Percentiles rank a stretch among this genome's conserved stretches.
These are phyloP conservation scores for Microcos paniculata DNA, from an alignment of 345 rosid species.

Conservation along the genomic window DNA sequence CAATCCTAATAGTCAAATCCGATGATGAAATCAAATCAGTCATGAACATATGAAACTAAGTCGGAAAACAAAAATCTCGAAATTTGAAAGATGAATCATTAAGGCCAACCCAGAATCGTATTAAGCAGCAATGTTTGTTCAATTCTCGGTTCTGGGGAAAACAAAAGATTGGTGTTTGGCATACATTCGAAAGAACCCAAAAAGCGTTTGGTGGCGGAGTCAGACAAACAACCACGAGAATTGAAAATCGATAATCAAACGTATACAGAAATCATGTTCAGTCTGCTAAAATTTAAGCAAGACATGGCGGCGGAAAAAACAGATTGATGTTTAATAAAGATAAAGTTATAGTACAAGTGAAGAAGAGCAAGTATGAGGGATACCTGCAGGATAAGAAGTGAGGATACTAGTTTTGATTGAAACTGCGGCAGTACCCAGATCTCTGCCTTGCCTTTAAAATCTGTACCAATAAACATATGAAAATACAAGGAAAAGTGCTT, in stretches of 20 bases:
- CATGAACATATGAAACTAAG: neutral
- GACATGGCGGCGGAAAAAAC: neutral
- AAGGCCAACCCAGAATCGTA: neutral
- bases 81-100: neutral
- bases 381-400: neutral
- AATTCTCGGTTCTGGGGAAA: neutral
- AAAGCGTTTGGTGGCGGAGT: neutral
- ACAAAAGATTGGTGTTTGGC: neutral
- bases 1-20: neutral
- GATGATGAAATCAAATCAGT: neutral
- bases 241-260: neutral
- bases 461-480: neutral
- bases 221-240: neutral
- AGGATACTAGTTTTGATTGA: neutral
- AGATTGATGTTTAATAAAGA: neutral
- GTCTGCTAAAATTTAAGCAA: neutral
- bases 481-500: neutral
- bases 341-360: neutral
- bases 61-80: neutral
- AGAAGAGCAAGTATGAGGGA: neutral
- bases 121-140: neutral
- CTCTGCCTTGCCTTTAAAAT: neutral
- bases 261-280: neutral
- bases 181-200: neutral
- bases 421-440: constrained; percentile 12